phyloP scores from a whole-genome alignment of 371 early-diverging fungal genomes.

The Mucor indicus region DNA sequence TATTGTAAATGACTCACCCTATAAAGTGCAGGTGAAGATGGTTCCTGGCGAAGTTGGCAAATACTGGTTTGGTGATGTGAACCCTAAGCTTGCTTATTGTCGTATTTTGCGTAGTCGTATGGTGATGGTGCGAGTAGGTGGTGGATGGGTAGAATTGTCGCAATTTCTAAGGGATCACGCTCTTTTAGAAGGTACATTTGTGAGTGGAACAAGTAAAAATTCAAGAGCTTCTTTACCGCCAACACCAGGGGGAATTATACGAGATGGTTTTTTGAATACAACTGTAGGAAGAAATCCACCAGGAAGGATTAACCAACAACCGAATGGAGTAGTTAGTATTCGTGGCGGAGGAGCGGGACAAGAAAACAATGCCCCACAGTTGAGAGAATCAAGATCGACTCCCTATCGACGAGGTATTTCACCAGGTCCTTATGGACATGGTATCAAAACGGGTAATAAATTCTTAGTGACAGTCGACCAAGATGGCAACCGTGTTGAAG shows the following conservation, averaged over 20 bases:
- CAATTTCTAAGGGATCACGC: slow-evolving; percentile 51
- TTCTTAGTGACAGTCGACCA: slow-evolving; percentile 45
- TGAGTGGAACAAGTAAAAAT: slow-evolving; percentile 19
- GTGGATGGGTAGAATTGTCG: slow-evolving; percentile 70
- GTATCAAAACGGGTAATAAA: slow-evolving; percentile 47
- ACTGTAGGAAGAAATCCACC: slow-evolving; percentile 12
- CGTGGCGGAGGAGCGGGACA: slow-evolving; percentile 4
- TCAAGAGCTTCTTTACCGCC: slow-evolving; percentile 11
- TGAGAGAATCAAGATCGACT: slow-evolving; percentile 36
- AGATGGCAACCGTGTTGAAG: slow-evolving; percentile 43
- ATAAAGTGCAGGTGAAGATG: slow-evolving; percentile 46
- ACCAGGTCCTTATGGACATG: slow-evolving; percentile 31
- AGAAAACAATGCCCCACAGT: background rate
- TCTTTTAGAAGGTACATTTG: slow-evolving; percentile 40
- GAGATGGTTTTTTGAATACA: slow-evolving; percentile 27
- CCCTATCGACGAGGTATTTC: slow-evolving; percentile 31
- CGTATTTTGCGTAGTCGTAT: slow-evolving; percentile 63
- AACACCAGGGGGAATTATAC: background rate
- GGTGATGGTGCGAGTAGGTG: slow-evolving; percentile 80
- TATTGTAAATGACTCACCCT: slow-evolving; percentile 62
- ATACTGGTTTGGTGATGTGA: slow-evolving; percentile 71
- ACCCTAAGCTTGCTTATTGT: slow-evolving; percentile 72
- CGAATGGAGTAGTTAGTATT: slow-evolving; percentile 5
- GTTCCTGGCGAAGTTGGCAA: slow-evolving; percentile 63
- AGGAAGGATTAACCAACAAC: background rate